Percentiles rank a stretch among this genome's conserved stretches.
Evolutionary conservation across 2,329 filamentous ascomycete species (phyloP).

Genomic region (Fusarium euwallaceae): DNA sequence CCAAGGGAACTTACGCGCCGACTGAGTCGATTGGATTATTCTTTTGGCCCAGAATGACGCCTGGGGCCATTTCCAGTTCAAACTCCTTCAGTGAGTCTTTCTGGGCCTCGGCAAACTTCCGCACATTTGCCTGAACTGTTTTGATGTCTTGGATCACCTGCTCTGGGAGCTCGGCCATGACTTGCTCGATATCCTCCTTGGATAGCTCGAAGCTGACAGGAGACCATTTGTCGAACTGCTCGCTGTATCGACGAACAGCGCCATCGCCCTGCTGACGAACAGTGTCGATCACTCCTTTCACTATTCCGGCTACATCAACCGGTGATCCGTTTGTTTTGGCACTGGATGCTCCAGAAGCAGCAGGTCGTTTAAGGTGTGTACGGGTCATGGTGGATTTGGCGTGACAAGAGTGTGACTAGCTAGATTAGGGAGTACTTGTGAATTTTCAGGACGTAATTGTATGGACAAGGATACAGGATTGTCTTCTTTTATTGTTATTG

Average conservation of each 20-base stretch:
- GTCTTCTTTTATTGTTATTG: neutral
- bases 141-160: constrained; percentile 57
- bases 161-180: constrained; percentile 57
- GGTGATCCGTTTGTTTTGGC: constrained; percentile 1
- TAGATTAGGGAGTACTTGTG: neutral
- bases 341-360: neutral
- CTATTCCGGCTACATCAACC: neutral
- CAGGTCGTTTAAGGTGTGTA: constrained; percentile 1
- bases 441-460: neutral
- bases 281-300: neutral
- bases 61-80: constrained; percentile 12
- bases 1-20: neutral
- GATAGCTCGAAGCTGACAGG: constrained; percentile 63
- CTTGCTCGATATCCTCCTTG: constrained; percentile 56
- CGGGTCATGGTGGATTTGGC: constrained; percentile 1
- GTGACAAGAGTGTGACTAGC: neutral
- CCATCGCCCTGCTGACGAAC: constrained; percentile 55
- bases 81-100: constrained; percentile 11
- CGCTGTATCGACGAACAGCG: constrained; percentile 63
- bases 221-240: constrained; percentile 68
- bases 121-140: constrained; percentile 24
- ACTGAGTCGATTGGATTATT: constrained; percentile 10
- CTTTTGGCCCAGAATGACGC: constrained; percentile 9
- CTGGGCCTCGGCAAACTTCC: constrained; percentile 14
- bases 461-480: neutral